These are phyloP conservation scores for Odonthalia washingtoniensis DNA, from an alignment of 31 red algal genomes.

Conservation along the genomic window DNA sequence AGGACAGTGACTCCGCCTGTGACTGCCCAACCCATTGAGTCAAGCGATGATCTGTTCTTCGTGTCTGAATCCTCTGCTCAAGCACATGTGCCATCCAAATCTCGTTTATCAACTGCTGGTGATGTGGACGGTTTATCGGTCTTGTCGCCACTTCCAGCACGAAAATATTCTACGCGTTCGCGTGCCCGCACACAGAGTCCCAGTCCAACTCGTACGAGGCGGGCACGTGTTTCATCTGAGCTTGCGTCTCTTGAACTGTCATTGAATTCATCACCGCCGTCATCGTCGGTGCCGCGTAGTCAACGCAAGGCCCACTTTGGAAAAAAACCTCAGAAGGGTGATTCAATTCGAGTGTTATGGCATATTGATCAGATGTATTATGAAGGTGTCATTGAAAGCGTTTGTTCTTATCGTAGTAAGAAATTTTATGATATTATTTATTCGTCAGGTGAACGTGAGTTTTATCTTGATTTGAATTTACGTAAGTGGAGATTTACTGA, in stretches of 20 bases:
- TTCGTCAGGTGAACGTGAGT: conserved; percentile 63
- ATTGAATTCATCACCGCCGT: too few relatives aligned
- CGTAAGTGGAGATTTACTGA: conserved; percentile 66
- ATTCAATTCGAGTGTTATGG: conserved; percentile 65
- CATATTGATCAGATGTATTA: conserved; percentile 69
- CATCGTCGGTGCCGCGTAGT: neutral
- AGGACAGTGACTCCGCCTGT: neutral
- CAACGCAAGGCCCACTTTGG: neutral
- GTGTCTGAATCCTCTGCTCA: neutral
- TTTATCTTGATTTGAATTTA: conserved; percentile 59
- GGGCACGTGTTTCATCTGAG: neutral
- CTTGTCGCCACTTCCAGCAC: neutral
- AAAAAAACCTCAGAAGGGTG: conserved; percentile 22
- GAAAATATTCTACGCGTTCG: neutral
- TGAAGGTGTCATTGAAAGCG: conserved; percentile 57
- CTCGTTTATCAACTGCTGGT: too few relatives aligned
- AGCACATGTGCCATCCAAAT: neutral
- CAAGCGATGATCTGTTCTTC: neutral
- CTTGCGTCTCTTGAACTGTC: neutral
- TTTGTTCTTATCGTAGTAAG: conserved; percentile 44
- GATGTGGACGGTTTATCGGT: neutral
- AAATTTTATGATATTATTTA: conserved; percentile 65
- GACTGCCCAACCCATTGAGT: too few relatives aligned
- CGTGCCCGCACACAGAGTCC: neutral
- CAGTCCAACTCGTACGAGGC: neutral